Evolutionary conservation across 2,329 filamentous ascomycete species (phyloP).

Genomic region (Epichloe glyceriae): DNA sequence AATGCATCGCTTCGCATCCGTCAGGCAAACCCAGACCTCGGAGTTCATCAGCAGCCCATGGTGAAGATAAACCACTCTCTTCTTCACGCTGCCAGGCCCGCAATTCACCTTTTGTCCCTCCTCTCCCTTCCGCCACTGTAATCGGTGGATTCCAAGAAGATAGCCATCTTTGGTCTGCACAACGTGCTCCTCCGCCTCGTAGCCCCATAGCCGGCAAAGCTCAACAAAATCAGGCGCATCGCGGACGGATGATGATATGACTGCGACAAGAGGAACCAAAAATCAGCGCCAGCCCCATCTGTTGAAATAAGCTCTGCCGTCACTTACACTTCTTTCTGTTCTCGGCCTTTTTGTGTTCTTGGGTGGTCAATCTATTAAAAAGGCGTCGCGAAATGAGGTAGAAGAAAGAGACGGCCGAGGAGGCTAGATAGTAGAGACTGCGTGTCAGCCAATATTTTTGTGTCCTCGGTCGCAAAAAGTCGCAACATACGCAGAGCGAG

Average conservation of each 20-base stretch:
- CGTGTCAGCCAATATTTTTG: conserved; percentile 11
- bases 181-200: conserved; percentile 90
- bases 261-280: conserved; percentile 30
- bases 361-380: conserved; percentile 67
- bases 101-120: conserved; percentile 67
- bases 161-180: conserved; percentile 92
- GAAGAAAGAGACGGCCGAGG: conserved; percentile 67
- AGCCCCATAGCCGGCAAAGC: conserved; percentile 82
- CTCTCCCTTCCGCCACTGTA: conserved; percentile 74
- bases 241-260: conserved; percentile 62
- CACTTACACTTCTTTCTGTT: conserved; percentile 50
- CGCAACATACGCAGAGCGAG: conserved; percentile 62
- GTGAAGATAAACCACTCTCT: conserved; percentile 86
- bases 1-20: conserved; percentile 71
- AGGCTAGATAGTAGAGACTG: conserved; percentile 41
- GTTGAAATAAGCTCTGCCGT: conserved; percentile 9
- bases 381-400: conserved; percentile 71
- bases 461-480: conserved; percentile 6
- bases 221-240: conserved; percentile 87
- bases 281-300: conserved; percentile 30
- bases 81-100: conserved; percentile 53
- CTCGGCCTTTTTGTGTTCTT: conserved; percentile 53
- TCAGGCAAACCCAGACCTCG: conserved; percentile 93
- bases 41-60: conserved; percentile 98
- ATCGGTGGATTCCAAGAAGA: conserved; percentile 74